Conservation (phyloP, 495 filamentous ascomycete genomes). For the Daldinia concentrica region DNA sequence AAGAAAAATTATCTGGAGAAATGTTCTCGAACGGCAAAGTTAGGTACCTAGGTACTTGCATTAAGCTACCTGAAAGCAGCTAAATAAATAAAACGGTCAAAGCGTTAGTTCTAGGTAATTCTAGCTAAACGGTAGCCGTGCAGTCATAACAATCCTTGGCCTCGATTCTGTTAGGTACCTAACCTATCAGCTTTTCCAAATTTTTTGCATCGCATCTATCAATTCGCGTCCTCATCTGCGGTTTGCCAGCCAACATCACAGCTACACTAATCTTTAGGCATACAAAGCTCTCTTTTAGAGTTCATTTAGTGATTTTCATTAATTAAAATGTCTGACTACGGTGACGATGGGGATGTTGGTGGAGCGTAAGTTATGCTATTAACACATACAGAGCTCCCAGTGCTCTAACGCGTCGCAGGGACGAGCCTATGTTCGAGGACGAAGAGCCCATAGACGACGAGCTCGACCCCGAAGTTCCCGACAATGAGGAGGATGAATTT, state of each 20-base stretch:
- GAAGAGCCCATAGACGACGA: conserved; percentile 47
- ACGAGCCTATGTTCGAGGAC: conserved; percentile 66
- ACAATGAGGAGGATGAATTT: conserved; percentile 68
- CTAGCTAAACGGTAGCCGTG: conserved; percentile 19
- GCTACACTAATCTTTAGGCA: conserved; percentile 3
- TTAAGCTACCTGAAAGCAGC: neutral
- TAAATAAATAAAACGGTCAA: neutral
- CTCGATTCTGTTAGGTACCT: conserved; percentile 45
- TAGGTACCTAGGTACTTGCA: neutral
- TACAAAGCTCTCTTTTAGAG: conserved; percentile 11
- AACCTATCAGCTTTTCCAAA: conserved; percentile 29
- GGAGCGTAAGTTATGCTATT: conserved; percentile 51
- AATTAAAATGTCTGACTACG: conserved; percentile 85
- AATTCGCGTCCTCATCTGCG: conserved; percentile 8
- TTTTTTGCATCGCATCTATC: conserved; percentile 39
- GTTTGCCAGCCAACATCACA: conserved; percentile 23
- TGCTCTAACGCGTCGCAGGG: conserved; percentile 45
- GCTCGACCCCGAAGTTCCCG: conserved; percentile 67
- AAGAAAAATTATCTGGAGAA: neutral
- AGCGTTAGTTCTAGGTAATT: conserved; percentile 2
- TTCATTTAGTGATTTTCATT: conserved; percentile 12
- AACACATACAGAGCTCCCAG: conserved; percentile 8
- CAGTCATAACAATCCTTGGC: conserved; percentile 23
- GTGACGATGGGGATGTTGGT: conserved; percentile 72
- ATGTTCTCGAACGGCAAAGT: neutral